Evolutionary conservation across 306 rosid genomes (phyloP), one percentile per base, ranked within the genome.

Genomic region (Pyrus pyrifolia): DNA sequence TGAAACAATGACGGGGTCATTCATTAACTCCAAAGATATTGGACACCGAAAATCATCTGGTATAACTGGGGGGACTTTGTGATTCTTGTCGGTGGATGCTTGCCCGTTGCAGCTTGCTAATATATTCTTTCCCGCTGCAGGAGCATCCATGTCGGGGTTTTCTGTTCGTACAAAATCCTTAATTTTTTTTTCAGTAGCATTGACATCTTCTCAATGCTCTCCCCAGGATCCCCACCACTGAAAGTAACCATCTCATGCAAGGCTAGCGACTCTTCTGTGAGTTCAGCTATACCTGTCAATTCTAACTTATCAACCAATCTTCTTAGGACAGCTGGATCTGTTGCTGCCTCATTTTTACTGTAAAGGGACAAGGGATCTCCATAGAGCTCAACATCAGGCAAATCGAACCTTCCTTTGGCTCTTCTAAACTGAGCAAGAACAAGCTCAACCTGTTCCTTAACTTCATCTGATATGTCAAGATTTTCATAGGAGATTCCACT

Each of bases 1-100:
- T 67, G 99, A 96, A 79, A 96, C 98, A 84, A 96, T 96, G 77
- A 96, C 97, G 9, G 99, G 99, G 86, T 96, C 97, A 81, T 75
- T 88, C 98, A 96, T 96, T 81, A 96, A 85, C 82, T 96, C 99
- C 72, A 96, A 83, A 68, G 99, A 91, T 80, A 96, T 93, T 13
- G 99, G 99, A 86, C 99, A 96, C 59, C 93, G 91, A 79, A 96
- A 96, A 88, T 96, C 99, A 79, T 88, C 91, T 11, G 99, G 99
- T 68, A 92, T 81, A 68, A 82, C 81, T 67, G 88, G 86, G 31
- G 87, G 85, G 25, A 76, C 80, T 79, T 83, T 88, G 79, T 84
- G 86, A 77, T 76, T 86, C 76, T 70, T 88, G 17, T 90, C 94
- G 62, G 72, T 79, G 67, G 84, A 70, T 71, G 79, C 73, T 59